These are phyloP conservation scores for Coemansia brasiliensis DNA, from an alignment of 192 early-diverging fungal genomes.

Conservation along the genomic window DNA sequence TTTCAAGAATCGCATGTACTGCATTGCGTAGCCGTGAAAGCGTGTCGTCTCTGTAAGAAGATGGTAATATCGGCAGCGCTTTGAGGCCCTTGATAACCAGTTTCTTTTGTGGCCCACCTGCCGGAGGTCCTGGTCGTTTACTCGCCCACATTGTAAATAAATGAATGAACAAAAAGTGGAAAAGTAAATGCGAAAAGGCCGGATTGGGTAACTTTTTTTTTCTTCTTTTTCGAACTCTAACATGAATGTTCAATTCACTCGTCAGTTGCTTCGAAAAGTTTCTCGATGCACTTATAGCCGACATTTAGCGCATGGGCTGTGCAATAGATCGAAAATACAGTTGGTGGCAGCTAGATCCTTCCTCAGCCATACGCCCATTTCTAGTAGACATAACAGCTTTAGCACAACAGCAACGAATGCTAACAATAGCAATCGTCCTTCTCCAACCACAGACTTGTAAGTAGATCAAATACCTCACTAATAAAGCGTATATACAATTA, in stretches of 20 bases:
- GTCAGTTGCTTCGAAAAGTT: too few relatives aligned
- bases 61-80: conserved; percentile 57
- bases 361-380: too few relatives aligned
- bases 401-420: background rate
- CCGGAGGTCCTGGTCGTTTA: conserved; percentile 33
- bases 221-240: background rate
- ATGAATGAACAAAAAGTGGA: background rate
- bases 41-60: conserved; percentile 65
- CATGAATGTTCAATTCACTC: too few relatives aligned
- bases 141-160: conserved; percentile 40
- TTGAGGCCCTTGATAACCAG: conserved; percentile 39
- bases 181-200: background rate
- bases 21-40: conserved; percentile 67
- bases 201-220: background rate
- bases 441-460: too few relatives aligned
- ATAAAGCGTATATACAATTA: too few relatives aligned
- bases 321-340: too few relatives aligned
- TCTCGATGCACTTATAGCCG: too few relatives aligned
- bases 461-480: too few relatives aligned
- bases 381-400: background rate
- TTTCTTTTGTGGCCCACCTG: conserved; percentile 39
- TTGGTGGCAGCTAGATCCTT: too few relatives aligned
- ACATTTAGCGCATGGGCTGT: too few relatives aligned
- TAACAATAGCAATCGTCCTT: too few relatives aligned
- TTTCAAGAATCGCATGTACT: conserved; percentile 71